Evolutionary conservation across 768 basidiomycete species (phyloP).

Genomic region (Leccinum rimulosum): DNA sequence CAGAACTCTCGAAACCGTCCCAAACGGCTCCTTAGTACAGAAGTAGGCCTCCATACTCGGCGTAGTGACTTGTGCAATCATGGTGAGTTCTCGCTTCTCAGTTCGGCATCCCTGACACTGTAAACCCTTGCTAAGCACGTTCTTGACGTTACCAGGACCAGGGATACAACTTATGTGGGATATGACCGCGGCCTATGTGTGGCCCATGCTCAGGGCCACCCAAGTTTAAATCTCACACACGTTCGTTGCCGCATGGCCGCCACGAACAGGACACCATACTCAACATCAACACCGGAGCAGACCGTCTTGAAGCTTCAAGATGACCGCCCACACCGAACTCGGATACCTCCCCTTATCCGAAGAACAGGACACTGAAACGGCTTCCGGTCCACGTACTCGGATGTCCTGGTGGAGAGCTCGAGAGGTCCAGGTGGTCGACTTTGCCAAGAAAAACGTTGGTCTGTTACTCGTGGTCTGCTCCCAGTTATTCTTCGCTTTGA

Average conservation of each 20-base stretch:
- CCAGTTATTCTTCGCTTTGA: constrained; percentile 58
- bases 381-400: background rate
- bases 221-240: background rate
- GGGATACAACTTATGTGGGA: no score
- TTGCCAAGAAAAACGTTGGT: constrained; percentile 46
- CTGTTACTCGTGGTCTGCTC: constrained; percentile 55
- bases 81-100: no score
- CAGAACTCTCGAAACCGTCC: no score
- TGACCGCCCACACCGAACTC: background rate
- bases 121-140: no score
- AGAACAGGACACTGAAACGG: background rate
- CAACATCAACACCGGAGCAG: background rate
- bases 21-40: no score
- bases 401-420: background rate
- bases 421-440: background rate
- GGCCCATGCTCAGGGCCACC: background rate
- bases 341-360: constrained; percentile 1
- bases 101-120: no score
- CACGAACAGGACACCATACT: background rate
- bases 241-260: background rate
- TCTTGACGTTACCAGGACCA: no score
- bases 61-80: no score
- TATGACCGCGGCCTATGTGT: background rate
- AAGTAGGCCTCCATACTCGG: no score
- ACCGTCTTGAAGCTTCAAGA: background rate